These are phyloP conservation scores for Gnetum montanum DNA, from an alignment of 75 land plant species.

Conservation along the genomic window DNA sequence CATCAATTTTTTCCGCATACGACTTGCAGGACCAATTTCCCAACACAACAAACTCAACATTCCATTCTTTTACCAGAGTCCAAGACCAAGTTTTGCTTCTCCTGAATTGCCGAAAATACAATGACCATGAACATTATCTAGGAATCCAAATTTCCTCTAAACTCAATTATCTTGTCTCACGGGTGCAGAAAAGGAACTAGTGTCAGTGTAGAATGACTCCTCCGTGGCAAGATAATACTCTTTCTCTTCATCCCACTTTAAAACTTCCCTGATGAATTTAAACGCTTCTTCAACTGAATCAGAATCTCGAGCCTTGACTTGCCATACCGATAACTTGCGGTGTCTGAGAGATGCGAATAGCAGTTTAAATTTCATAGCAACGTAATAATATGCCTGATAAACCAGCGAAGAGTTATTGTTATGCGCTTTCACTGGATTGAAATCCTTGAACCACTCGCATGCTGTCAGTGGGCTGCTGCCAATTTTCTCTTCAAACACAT, in stretches of 20 bases:
- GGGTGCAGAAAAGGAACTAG: constrained; percentile 73
- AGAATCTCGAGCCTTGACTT: constrained; percentile 72
- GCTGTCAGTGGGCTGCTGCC: constrained; percentile 21
- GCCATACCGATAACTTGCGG: constrained; percentile 77
- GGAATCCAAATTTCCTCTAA: no score
- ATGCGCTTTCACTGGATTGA: constrained; percentile 47
- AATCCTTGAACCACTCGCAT: constrained; percentile 62
- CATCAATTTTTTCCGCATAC: no score
- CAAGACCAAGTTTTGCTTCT: no score
- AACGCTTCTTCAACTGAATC: constrained; percentile 63
- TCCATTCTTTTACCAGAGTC: no score
- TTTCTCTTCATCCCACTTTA: constrained; percentile 90
- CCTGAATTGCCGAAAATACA: no score
- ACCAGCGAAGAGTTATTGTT: constrained; percentile 20
- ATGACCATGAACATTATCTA: no score
- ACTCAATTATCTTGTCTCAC: constrained; percentile 20
- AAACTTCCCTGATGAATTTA: constrained; percentile 79
- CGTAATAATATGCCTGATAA: constrained; percentile 33
- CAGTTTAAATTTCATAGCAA: constrained; percentile 72
- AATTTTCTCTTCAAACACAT: constrained; percentile 54
- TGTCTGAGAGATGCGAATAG: constrained; percentile 51
- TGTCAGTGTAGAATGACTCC: constrained; percentile 75
- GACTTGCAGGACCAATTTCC: no score
- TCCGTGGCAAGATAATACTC: constrained; percentile 49
- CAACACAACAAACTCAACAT: no score